A percentile compares a stretch with the other conserved stretches of the same genome.
Conservation (phyloP, 1,139 yeast genomes). For the Kurtzmaniella quercitrusa region DNA sequence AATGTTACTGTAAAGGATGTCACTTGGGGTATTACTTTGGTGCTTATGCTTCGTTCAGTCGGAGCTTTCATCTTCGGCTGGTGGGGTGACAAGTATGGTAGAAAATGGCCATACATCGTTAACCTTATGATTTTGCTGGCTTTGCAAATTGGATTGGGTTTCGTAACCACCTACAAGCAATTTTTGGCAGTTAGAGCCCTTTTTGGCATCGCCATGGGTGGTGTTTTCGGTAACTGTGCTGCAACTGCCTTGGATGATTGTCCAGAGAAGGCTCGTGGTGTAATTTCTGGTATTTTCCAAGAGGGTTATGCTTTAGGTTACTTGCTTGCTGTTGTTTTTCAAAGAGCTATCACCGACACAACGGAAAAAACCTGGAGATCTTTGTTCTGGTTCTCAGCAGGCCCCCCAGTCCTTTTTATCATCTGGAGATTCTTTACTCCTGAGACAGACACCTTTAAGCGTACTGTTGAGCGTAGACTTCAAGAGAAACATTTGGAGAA, state of each 20-base stretch:
- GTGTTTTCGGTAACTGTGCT: slow-evolving; percentile 35
- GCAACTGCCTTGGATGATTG: slow-evolving; percentile 38
- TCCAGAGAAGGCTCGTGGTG: slow-evolving; percentile 34
- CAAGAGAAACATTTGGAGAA: slow-evolving; percentile 10
- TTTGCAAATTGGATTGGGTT: slow-evolving; percentile 40
- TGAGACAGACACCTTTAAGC: slow-evolving; percentile 34
- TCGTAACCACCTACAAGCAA: slow-evolving; percentile 32
- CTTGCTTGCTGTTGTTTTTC: slow-evolving; percentile 38
- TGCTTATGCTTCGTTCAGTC: slow-evolving; percentile 41
- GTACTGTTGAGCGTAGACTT: slow-evolving; percentile 20
- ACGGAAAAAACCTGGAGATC: slow-evolving; percentile 36
- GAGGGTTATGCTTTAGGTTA: slow-evolving; percentile 45
- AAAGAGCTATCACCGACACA: slow-evolving; percentile 34
- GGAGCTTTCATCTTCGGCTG: slow-evolving; percentile 38
- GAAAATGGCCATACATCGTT: slow-evolving; percentile 35
- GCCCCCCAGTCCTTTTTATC: slow-evolving; percentile 36
- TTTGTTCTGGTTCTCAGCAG: slow-evolving; percentile 41
- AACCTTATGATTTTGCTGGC: slow-evolving; percentile 27
- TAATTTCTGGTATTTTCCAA: slow-evolving; percentile 39
- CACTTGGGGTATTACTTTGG: slow-evolving; percentile 44
- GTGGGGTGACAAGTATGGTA: slow-evolving; percentile 34
- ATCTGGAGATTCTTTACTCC: slow-evolving; percentile 33
- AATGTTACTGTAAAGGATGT: slow-evolving; percentile 23
- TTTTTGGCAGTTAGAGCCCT: slow-evolving; percentile 38
- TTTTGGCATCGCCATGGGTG: slow-evolving; percentile 44